Percentiles rank a stretch among this genome's conserved stretches.
Evolutionary conservation across 352 stramenopile genomes (phyloP).

Genomic region (Phytopythium kandeliae): DNA sequence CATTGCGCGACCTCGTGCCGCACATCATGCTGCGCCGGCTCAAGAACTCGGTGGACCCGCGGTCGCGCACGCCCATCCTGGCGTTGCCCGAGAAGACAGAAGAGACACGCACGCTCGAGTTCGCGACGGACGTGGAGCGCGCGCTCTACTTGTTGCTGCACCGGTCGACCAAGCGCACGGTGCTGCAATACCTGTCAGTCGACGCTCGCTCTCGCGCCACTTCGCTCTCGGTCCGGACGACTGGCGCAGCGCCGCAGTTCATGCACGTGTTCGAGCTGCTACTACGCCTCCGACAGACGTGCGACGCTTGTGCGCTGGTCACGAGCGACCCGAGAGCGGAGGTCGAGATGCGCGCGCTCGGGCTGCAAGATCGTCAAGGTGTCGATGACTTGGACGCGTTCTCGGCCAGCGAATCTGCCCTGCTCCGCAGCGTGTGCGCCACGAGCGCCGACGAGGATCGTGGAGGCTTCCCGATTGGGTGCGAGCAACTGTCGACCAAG

Average conservation of each 20-base stretch:
- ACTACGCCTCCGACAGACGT: constrained; percentile 82
- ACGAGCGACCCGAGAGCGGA: constrained; percentile 38
- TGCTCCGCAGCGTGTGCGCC: constrained; percentile 27
- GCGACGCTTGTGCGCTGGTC: constrained; percentile 62
- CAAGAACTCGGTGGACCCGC: constrained; percentile 60
- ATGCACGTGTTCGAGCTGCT: constrained; percentile 90
- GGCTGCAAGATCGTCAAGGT: no score
- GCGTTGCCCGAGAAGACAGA: constrained; percentile 56
- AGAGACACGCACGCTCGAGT: constrained; percentile 45
- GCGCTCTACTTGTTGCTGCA: constrained; percentile 77
- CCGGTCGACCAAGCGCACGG: constrained; percentile 66
- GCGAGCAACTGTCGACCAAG: constrained; percentile 50
- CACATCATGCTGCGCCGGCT: constrained; percentile 81
- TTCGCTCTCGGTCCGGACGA: neutral
- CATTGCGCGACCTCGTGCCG: constrained; percentile 63
- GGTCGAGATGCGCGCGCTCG: constrained; percentile 23
- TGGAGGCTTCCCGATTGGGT: constrained; percentile 2
- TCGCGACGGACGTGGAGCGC: constrained; percentile 69
- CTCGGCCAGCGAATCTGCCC: constrained; percentile 15
- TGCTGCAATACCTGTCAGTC: constrained; percentile 70
- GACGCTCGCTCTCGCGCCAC: constrained; percentile 24
- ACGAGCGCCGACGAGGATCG: neutral
- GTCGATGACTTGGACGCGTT: constrained; percentile 12
- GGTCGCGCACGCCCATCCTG: constrained; percentile 48
- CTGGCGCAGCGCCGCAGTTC: constrained; percentile 35